Evolutionary conservation across 2,329 filamentous ascomycete genomes (phyloP).

Genomic region (Knoxdaviesia proteae): DNA sequence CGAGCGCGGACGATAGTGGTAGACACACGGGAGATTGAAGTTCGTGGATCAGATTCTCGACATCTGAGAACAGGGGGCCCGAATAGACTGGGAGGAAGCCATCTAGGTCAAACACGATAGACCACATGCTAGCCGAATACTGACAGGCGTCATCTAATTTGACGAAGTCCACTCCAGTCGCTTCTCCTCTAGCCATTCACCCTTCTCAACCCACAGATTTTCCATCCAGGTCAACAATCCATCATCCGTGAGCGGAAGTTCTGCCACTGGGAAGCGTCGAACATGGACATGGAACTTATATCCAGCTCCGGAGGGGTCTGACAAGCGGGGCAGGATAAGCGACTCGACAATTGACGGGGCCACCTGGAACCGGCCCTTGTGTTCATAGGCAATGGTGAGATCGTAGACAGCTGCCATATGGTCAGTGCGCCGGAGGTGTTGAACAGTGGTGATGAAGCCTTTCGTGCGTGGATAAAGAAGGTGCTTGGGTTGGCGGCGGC

Average conservation of each 20-base stretch:
- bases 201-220: slow-evolving; percentile 30
- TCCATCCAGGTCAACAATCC: slow-evolving; percentile 31
- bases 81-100: too few relatives aligned
- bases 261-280: slow-evolving; percentile 24
- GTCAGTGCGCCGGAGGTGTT: slow-evolving; percentile 27
- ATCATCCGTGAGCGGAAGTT: slow-evolving; percentile 24
- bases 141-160: too few relatives aligned
- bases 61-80: too few relatives aligned
- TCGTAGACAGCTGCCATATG: slow-evolving; percentile 35
- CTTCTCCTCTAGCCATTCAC: slow-evolving; percentile 24
- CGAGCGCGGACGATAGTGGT: too few relatives aligned
- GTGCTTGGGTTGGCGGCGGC: slow-evolving; percentile 30
- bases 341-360: slow-evolving; percentile 33
- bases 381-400: slow-evolving; percentile 31
- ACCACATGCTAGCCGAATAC: too few relatives aligned
- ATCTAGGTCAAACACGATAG: too few relatives aligned
- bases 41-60: too few relatives aligned
- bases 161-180: slow-evolving; percentile 17
- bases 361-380: slow-evolving; percentile 18
- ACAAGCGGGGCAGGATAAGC: slow-evolving; percentile 18
- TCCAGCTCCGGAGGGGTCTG: slow-evolving; percentile 13
- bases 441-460: slow-evolving; percentile 38
- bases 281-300: slow-evolving; percentile 30
- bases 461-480: slow-evolving; percentile 38
- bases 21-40: too few relatives aligned